These are phyloP conservation scores for Dendrocalamus latiflorus DNA, from an alignment of 202 grass and related monocot genomes.

Conservation along the genomic window DNA sequence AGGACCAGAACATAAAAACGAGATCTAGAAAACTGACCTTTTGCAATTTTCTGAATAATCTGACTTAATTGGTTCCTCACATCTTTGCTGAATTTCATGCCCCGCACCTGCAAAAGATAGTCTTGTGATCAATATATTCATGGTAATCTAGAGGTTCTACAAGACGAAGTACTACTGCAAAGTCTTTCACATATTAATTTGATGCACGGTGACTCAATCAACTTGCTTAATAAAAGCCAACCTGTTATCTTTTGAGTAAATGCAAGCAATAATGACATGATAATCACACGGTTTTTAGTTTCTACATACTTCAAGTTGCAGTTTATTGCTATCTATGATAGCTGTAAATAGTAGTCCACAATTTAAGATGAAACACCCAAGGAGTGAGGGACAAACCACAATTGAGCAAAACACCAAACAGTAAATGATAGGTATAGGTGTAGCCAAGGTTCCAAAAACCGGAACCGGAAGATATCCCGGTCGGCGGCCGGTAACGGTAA, in stretches of 20 bases:
- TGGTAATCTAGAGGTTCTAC: not conserved
- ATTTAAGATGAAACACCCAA: not conserved
- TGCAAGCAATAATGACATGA: not conserved
- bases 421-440: not conserved
- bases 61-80: slow-evolving; percentile 92
- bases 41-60: slow-evolving; percentile 80
- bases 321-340: not conserved
- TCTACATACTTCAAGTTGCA: not conserved
- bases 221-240: not conserved
- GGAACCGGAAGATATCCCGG: too few species aligned
- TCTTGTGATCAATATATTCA: slow-evolving; percentile 6
- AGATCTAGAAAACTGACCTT: slow-evolving; percentile 54
- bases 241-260: not conserved
- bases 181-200: slow-evolving; percentile 1
- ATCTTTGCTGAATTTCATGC: slow-evolving; percentile 98
- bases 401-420: not conserved
- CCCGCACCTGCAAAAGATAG: slow-evolving; percentile 52
- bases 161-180: not conserved
- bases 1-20: not conserved
- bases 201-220: not conserved
- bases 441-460: too few species aligned
- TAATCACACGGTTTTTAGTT: not conserved
- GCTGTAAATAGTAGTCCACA: not conserved
- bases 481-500: too few species aligned
- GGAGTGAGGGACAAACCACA: not conserved